Percentiles rank a stretch among this genome's conserved stretches.
Evolutionary conservation across 176 grass and related monocot species (phyloP).

Genomic region (Carex myosuroides): DNA sequence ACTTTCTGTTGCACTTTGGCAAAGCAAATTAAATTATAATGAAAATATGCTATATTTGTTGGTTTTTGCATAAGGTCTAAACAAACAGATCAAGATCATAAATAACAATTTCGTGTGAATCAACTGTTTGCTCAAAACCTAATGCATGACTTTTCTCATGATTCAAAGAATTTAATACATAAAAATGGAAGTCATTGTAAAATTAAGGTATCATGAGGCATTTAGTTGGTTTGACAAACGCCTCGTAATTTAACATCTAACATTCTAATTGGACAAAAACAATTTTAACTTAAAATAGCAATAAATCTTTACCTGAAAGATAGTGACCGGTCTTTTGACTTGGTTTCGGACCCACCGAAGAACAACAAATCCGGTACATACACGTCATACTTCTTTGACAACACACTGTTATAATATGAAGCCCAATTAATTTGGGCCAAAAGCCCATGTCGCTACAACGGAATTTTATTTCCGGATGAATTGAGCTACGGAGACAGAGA

Average conservation of each 20-base stretch:
- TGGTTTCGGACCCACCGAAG: constrained; percentile 67
- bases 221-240: neutral
- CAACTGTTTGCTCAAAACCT: neutral
- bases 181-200: neutral
- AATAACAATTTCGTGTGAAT: neutral
- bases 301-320: too few species aligned
- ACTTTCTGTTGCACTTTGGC: neutral
- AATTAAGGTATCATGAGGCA: neutral
- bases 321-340: too few species aligned
- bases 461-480: too few species aligned
- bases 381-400: constrained; percentile 66
- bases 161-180: neutral
- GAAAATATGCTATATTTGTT: neutral
- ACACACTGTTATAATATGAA: neutral
- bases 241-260: neutral
- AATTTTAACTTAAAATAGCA: neutral
- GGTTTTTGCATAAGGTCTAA: neutral
- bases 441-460: too few species aligned
- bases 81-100: neutral
- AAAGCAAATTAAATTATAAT: neutral
- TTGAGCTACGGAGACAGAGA: too few species aligned
- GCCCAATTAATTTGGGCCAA: too few species aligned
- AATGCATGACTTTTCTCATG: too few species aligned
- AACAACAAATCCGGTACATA: constrained; percentile 92
- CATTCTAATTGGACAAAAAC: too few species aligned